Percentiles rank a stretch among this genome's conserved stretches.
These are phyloP conservation scores for Psidium guajava DNA, from an alignment of 345 rosid genomes.

Conservation along the genomic window DNA sequence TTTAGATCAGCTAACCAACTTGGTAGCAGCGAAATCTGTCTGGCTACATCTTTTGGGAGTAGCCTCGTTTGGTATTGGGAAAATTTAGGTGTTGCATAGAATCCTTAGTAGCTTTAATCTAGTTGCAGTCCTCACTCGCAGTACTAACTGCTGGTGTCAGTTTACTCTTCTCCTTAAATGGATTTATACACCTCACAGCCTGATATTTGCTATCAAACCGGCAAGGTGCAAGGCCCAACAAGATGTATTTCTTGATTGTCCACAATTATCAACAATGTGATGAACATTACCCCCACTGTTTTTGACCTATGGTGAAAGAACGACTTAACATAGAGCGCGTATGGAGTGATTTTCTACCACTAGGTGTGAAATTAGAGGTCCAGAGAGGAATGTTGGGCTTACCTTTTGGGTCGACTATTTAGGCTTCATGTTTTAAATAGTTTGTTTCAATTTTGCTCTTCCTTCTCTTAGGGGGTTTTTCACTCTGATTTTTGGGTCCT, in stretches of 20 bases:
- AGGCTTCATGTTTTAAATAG: background rate
- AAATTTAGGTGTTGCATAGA: background rate
- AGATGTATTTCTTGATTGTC: background rate
- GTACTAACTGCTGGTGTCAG: background rate
- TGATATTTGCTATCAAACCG: background rate
- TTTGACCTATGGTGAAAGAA: background rate
- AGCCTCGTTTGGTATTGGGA: background rate
- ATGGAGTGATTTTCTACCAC: background rate
- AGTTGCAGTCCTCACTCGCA: background rate
- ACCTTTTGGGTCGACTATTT: background rate
- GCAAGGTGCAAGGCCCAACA: background rate
- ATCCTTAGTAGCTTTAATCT: background rate
- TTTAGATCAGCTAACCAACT: background rate
- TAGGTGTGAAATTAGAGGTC: background rate
- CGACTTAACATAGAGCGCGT: background rate
- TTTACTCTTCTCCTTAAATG: background rate
- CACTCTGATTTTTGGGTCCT: background rate
- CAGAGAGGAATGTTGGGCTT: background rate
- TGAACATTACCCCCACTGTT: background rate
- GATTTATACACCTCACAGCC: background rate
- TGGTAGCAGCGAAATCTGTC: background rate
- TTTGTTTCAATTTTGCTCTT: background rate
- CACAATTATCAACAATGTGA: background rate
- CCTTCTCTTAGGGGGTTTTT: background rate
- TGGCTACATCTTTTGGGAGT: background rate